Percentiles rank a stretch among this genome's conserved stretches.
phyloP scores from a whole-genome alignment of 2,329 filamentous ascomycete genomes.

The Blumeria hordei region DNA sequence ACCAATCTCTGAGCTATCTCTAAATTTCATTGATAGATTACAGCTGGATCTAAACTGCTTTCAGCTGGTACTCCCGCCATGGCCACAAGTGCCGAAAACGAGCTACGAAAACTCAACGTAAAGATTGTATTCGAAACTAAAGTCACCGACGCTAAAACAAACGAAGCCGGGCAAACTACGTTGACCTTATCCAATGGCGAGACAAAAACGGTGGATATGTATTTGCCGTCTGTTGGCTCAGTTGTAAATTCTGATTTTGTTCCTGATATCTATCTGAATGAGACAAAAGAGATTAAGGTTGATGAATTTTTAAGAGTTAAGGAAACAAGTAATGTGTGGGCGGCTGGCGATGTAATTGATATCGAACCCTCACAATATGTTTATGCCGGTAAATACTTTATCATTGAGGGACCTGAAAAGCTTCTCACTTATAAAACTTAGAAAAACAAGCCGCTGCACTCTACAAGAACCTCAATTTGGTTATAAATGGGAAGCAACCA shows the following conservation, averaged over 20 bases:
- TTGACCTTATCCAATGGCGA: slow-evolving; percentile 23
- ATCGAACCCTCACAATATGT: slow-evolving; percentile 8
- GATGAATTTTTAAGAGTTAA: slow-evolving; percentile 27
- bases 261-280: slow-evolving; percentile 20
- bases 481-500: slow-evolving; percentile 7
- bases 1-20: too few relatives aligned
- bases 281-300: slow-evolving; percentile 22
- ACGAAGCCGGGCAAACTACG: slow-evolving; percentile 22
- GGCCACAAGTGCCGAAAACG: slow-evolving; percentile 17
- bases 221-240: slow-evolving; percentile 30
- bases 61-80: slow-evolving; percentile 5
- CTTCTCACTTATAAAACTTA: not conserved
- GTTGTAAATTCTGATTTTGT: slow-evolving; percentile 30
- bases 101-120: slow-evolving; percentile 30
- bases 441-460: slow-evolving; percentile 7
- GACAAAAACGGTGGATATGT: slow-evolving; percentile 27
- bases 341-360: slow-evolving; percentile 10
- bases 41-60: slow-evolving; percentile 7
- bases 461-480: slow-evolving; percentile 10
- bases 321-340: slow-evolving; percentile 15
- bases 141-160: slow-evolving; percentile 16
- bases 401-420: not conserved
- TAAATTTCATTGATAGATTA: slow-evolving; percentile 5
- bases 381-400: slow-evolving; percentile 3
- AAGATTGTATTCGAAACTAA: slow-evolving; percentile 20